Percentiles rank a stretch among this genome's conserved stretches.
These are phyloP conservation scores for Phytophthora sojae DNA, from an alignment of 352 stramenopile genomes.

Conservation along the genomic window DNA sequence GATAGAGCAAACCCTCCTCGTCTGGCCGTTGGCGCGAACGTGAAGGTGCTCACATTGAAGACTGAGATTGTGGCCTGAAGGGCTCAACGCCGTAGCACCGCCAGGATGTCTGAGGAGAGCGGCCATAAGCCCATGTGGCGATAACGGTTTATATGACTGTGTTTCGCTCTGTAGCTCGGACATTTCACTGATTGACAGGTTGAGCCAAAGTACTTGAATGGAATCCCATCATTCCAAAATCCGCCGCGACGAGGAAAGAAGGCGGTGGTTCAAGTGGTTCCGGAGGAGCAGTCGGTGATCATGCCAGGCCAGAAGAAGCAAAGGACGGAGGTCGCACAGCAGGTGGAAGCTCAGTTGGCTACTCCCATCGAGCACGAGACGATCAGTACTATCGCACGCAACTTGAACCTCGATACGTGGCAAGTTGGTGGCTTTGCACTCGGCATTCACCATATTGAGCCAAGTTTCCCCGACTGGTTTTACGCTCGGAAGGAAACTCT, in stretches of 20 bases:
- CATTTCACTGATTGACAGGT: too few species aligned
- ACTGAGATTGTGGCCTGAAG: slow-evolving; percentile 56
- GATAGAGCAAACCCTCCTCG: slow-evolving; percentile 9
- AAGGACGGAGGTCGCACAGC: too few species aligned
- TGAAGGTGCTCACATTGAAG: slow-evolving; percentile 80
- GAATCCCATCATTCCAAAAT: too few species aligned
- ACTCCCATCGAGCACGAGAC: too few species aligned
- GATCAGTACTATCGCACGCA: too few species aligned
- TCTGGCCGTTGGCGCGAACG: slow-evolving; percentile 53
- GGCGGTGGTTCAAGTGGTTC: too few species aligned
- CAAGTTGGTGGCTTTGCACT: slow-evolving; percentile 30
- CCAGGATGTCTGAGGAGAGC: neutral
- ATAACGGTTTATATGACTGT: neutral
- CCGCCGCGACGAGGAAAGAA: too few species aligned
- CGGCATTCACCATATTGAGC: slow-evolving; percentile 35
- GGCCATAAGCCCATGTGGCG: neutral
- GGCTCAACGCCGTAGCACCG: neutral
- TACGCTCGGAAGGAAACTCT: slow-evolving; percentile 42
- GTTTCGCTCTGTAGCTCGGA: too few species aligned
- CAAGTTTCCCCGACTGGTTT: slow-evolving; percentile 43
- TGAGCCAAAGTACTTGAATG: too few species aligned
- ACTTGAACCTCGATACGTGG: slow-evolving; percentile 2
- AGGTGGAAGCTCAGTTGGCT: too few species aligned
- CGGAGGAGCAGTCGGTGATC: too few species aligned
- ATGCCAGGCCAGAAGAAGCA: too few species aligned